Evolutionary conservation across 2,329 filamentous ascomycete genomes (phyloP), one percentile per base, ranked within the genome.

Genomic region (Ophiostoma perfectum): DNA sequence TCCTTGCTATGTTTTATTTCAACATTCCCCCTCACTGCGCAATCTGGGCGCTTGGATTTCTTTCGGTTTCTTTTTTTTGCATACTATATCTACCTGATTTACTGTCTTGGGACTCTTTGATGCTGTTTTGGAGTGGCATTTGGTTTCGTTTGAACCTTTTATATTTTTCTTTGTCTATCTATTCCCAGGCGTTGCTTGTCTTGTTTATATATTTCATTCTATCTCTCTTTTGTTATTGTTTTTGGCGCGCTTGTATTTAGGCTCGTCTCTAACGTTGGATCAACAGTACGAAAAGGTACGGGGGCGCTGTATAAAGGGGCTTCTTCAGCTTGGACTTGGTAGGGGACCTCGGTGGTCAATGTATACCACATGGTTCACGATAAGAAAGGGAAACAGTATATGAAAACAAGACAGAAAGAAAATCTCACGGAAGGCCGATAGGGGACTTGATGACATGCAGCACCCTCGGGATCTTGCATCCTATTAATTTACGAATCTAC

Each of bases 121-220:
- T 60, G 27, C 27, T 60, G 55, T 12, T 60, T 60, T 16, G 55
- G 55, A 60, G 27, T 27, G 11, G 55, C 55, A 16, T 64, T 47
- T 5, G 63, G 11, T 64, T 60, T 60, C 38, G 52, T 60, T 39
- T 55, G 49, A 27, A 27, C 27, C 27, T 27, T 60, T 5, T 14
- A 38, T 44, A 44, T 44, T 44, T 44, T 44, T 44, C 27, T 38
- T 60, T 60, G 36, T 16, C 7, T 39, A 9, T 38, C 27, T 60
- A 60, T 60, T 60, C 55, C 55, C 55, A 38, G 55, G 27, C 55
- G 55, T 60, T 60, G 27, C 55, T 60, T 38, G 6, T 27, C 49
- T 55, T 11, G 18, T 55, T 55, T 47, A 27, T 3, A 55, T 55
- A 55, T 55, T 27, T 27, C 27, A 55, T 55, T 27, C 27, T 27